These are phyloP conservation scores for Volutella citrinella DNA, from an alignment of 2,329 filamentous ascomycete genomes.

Conservation along the genomic window DNA sequence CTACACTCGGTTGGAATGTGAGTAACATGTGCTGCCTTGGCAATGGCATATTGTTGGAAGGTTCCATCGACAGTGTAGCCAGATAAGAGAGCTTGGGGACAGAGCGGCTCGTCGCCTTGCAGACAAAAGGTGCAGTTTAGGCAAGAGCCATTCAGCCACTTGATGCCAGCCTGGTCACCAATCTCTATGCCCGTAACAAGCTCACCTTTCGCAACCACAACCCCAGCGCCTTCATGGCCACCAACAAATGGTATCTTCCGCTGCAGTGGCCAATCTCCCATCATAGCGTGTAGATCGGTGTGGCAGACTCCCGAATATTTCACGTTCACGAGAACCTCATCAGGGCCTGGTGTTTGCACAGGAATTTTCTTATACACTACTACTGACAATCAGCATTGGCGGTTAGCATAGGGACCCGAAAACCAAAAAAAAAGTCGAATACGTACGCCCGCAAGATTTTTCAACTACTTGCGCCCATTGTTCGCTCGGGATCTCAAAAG, in stretches of 20 bases:
- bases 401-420: slow-evolving; percentile 10
- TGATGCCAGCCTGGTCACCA: slow-evolving; percentile 84
- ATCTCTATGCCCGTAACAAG: slow-evolving; percentile 76
- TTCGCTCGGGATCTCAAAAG: slow-evolving; percentile 67
- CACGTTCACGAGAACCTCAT: slow-evolving; percentile 90
- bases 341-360: slow-evolving; percentile 75
- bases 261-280: slow-evolving; percentile 82
- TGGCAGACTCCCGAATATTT: slow-evolving; percentile 90
- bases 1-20: slow-evolving; percentile 73
- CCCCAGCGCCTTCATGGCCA: slow-evolving; percentile 75
- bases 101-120: slow-evolving; percentile 78
- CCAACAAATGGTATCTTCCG: slow-evolving; percentile 83
- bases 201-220: slow-evolving; percentile 76
- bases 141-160: slow-evolving; percentile 90
- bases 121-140: slow-evolving; percentile 81
- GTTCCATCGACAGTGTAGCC: slow-evolving; percentile 91
- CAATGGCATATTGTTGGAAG: slow-evolving; percentile 91
- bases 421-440: slow-evolving; percentile 1
- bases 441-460: slow-evolving; percentile 68
- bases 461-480: slow-evolving; percentile 94
- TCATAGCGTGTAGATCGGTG: slow-evolving; percentile 76
- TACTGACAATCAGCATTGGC: slow-evolving; percentile 37
- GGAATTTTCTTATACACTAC: slow-evolving; percentile 77
- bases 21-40: slow-evolving; percentile 83
- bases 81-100: slow-evolving; percentile 69